Base-by-base conservation (phyloP, 2,329 filamentous ascomycete species). In the Ceratocystis cacaofunesta region DNA sequence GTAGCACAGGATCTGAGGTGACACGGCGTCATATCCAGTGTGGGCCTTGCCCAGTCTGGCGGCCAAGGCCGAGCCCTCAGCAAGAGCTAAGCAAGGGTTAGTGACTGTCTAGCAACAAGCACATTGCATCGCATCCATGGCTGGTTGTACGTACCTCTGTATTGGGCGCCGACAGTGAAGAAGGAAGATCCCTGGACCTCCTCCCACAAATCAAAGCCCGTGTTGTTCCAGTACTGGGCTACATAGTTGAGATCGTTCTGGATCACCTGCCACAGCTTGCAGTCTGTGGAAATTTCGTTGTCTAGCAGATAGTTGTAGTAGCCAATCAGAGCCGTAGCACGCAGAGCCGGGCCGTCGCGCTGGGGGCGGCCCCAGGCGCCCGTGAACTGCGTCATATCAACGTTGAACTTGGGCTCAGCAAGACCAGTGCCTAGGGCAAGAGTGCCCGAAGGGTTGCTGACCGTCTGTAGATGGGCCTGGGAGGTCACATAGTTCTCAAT, bases 191-290 rank as follows among this genome's bases (percentile, higher is more conserved):
- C 87, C 28, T 79, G 77, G 15, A 92, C 83, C 73, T 94, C 90
- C 73, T 94, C 90, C 90, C 90, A 94, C 2, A 95, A 79, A 73
- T 95, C 90, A 71, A 85, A 94, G 5, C 82, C 81, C 0, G 80
- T 82, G 68, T 78, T 74, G 71, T 82, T 83, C 84, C 86, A 89
- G 76, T 89, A 89, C 71, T 89, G 83, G 0, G 84, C 80, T 5
- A 90, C 84, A 69, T 92, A 94, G 57, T 79, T 80, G 43, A 95
- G 79, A 70, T 94, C 90, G 69, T 91, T 92, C 61, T 80, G 78
- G 60, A 91, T 82, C 63, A 92, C 78, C 1, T 89, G 89, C 88
- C 88, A 92, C 1, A 82, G 85, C 0, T 80, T 81, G 55, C 64
- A 65, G 63, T 68, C 64, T 1, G 77, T 77, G 10, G 83, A 76